phyloP scores from a whole-genome alignment of 2,329 filamentous ascomycete species.

The Talaromyces islandicus region DNA sequence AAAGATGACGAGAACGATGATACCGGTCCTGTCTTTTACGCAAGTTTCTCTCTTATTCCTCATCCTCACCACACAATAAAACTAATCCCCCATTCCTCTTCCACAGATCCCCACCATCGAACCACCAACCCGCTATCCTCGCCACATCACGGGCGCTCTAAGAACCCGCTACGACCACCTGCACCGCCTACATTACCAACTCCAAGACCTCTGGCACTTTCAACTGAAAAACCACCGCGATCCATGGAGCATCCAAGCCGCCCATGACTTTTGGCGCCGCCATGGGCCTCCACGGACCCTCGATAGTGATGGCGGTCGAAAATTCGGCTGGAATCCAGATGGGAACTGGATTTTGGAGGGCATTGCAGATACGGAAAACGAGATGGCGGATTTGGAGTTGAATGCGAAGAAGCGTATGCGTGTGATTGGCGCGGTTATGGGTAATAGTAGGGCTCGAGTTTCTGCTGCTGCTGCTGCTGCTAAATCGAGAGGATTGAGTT shows the following conservation, averaged over 20 bases:
- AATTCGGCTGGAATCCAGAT: slow-evolving; percentile 11
- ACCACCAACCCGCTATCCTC: slow-evolving; percentile 2
- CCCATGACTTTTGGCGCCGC: slow-evolving; percentile 15
- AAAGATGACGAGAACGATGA: background rate
- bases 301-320: slow-evolving; percentile 8
- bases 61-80: background rate
- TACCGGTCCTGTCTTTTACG: background rate
- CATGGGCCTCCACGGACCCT: slow-evolving; percentile 7
- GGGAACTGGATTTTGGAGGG: slow-evolving; percentile 14
- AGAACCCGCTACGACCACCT: slow-evolving; percentile 10
- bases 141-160: slow-evolving; percentile 3
- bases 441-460: background rate
- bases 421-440: background rate
- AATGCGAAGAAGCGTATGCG: background rate
- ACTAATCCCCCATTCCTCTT: background rate
- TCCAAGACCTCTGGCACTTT: slow-evolving; percentile 15
- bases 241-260: slow-evolving; percentile 12
- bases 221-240: slow-evolving; percentile 13
- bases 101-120: slow-evolving; percentile 12
- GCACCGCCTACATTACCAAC: slow-evolving; percentile 9
- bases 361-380: background rate
- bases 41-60: background rate
- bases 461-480: no score
- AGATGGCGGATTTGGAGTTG: background rate
- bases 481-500: background rate